Evolutionary conservation across 768 basidiomycete species (phyloP).

Genomic region (Chalciporus chontae): DNA sequence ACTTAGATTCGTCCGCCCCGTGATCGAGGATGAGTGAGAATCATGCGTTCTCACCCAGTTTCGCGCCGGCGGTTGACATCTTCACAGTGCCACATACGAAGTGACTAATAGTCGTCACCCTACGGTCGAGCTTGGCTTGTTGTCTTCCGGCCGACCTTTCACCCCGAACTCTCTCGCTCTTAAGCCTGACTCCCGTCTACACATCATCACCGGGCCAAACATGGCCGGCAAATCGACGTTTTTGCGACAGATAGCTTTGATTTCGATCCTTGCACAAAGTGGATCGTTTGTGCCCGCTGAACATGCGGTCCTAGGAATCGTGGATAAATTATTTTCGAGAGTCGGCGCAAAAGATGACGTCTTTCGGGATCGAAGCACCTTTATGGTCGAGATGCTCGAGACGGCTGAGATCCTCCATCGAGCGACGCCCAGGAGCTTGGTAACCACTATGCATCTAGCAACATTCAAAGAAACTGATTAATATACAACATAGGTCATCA

Average conservation of each 20-base stretch:
- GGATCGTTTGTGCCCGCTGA: slow-evolving; percentile 95
- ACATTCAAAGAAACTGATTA: slow-evolving; percentile 4
- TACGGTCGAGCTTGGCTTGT: slow-evolving; percentile 84
- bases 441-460: slow-evolving; percentile 33
- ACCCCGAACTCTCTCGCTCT: slow-evolving; percentile 79
- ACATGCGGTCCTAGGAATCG: slow-evolving; percentile 72
- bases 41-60: not conserved
- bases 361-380: slow-evolving; percentile 90
- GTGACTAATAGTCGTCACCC: slow-evolving; percentile 87
- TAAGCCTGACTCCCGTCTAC: slow-evolving; percentile 57
- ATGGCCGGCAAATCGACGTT: slow-evolving; percentile 96
- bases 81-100: slow-evolving; percentile 50
- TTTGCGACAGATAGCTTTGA: slow-evolving; percentile 86
- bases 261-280: slow-evolving; percentile 85
- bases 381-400: slow-evolving; percentile 98
- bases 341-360: slow-evolving; percentile 95
- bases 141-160: slow-evolving; percentile 71
- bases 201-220: slow-evolving; percentile 91
- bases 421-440: slow-evolving; percentile 81
- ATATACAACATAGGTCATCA: slow-evolving; percentile 73
- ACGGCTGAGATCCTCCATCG: slow-evolving; percentile 85
- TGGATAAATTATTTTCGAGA: slow-evolving; percentile 91
- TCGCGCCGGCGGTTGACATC: not conserved
- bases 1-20: slow-evolving; percentile 71
- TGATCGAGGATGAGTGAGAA: slow-evolving; percentile 64